Conservation (phyloP, 2,329 filamentous ascomycete species). For the Xylaria sp. region DNA sequence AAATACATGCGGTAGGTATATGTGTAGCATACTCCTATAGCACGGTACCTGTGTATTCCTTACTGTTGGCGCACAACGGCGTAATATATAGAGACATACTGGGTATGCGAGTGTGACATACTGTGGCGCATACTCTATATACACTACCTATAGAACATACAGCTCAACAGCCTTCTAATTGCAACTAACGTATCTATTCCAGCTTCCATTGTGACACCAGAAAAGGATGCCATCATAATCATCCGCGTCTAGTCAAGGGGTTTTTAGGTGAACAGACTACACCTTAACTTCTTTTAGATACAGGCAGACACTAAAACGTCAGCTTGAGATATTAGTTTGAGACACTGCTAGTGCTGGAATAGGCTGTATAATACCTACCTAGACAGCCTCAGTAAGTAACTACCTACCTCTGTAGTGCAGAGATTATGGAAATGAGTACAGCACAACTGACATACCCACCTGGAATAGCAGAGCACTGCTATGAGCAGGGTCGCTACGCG, state of each 20-base stretch:
- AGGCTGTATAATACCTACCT: too few species aligned
- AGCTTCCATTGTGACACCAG: too few species aligned
- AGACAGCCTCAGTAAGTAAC: too few species aligned
- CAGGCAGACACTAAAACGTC: background rate
- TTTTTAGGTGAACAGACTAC: background rate
- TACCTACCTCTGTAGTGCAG: background rate
- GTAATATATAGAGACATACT: background rate
- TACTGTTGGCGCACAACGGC: background rate
- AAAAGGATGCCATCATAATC: background rate
- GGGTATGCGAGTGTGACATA: background rate
- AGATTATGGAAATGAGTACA: background rate
- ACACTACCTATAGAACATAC: background rate
- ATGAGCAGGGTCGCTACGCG: slow-evolving; percentile 14
- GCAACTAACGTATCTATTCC: background rate
- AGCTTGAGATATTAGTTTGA: background rate
- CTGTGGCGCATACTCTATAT: slow-evolving; percentile 6
- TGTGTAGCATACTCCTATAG: background rate
- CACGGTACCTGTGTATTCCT: background rate
- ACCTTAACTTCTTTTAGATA: background rate
- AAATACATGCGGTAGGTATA: too few species aligned
- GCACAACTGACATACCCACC: slow-evolving; percentile 2
- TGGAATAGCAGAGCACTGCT: slow-evolving; percentile 3
- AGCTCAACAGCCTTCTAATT: background rate
- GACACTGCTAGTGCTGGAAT: background rate
- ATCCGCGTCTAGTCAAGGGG: background rate